phyloP scores from a whole-genome alignment of 495 filamentous ascomycete genomes.

The Poronia punctata region DNA sequence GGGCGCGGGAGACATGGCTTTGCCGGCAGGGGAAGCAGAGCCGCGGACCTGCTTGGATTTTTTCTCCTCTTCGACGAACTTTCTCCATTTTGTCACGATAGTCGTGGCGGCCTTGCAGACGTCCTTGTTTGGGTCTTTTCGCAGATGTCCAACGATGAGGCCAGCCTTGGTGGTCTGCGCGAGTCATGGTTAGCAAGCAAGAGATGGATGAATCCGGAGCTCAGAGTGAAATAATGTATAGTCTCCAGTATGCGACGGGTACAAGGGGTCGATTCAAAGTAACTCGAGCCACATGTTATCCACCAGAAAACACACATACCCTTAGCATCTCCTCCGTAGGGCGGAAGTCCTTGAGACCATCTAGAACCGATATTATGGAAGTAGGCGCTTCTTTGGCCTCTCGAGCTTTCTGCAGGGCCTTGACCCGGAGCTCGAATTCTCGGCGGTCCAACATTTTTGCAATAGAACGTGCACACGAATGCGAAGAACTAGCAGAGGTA shows the following conservation, averaged over 20 bases:
- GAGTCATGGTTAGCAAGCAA: not conserved
- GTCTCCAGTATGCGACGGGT: not conserved
- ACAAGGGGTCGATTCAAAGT: not conserved
- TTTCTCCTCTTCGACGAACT: slow-evolving; percentile 64
- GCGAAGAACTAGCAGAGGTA: too few species aligned
- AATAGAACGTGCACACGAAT: not conserved
- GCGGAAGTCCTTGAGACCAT: slow-evolving; percentile 66
- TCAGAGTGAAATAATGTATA: slow-evolving; percentile 4
- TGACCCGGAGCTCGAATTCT: slow-evolving; percentile 65
- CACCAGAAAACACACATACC: slow-evolving; percentile 39
- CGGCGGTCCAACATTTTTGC: slow-evolving; percentile 49
- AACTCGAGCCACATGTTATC: too few species aligned
- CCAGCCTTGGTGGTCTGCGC: slow-evolving; percentile 80
- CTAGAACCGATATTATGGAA: slow-evolving; percentile 61
- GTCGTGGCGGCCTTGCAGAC: slow-evolving; percentile 66
- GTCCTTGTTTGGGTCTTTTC: slow-evolving; percentile 66
- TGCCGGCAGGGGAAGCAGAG: slow-evolving; percentile 27
- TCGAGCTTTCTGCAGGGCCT: slow-evolving; percentile 71
- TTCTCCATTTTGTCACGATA: slow-evolving; percentile 83
- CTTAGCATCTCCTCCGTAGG: slow-evolving; percentile 84
- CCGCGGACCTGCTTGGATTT: slow-evolving; percentile 42
- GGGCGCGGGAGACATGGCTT: slow-evolving; percentile 35
- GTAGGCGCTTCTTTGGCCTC: slow-evolving; percentile 56
- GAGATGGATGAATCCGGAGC: not conserved
- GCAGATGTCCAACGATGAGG: slow-evolving; percentile 77